These are phyloP conservation scores for Gnaphalium uliginosum DNA, from an alignment of 129 eudicot genomes.

Conservation along the genomic window DNA sequence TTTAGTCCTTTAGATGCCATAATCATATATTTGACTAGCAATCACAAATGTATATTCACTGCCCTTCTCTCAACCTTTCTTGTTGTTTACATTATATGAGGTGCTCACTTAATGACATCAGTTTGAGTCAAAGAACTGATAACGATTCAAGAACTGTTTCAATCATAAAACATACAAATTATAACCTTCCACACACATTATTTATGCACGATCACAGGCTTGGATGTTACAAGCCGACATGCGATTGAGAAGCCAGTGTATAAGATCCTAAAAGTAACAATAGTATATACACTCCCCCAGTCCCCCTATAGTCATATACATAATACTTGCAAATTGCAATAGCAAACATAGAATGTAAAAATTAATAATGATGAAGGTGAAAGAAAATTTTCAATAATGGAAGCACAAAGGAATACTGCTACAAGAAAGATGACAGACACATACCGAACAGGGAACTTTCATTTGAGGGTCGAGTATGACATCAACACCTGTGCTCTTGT, in stretches of 20 bases:
- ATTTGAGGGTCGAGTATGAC: constrained; percentile 76
- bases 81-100: no score
- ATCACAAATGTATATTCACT: no score
- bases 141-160: no score
- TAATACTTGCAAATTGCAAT: not conserved
- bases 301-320: not conserved
- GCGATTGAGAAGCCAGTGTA: not conserved
- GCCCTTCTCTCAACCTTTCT: no score
- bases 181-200: not conserved
- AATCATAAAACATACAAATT: not conserved
- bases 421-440: not conserved
- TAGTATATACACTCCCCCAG: no score
- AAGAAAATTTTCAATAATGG: not conserved
- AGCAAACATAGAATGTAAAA: not conserved
- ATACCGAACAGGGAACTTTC: constrained; percentile 97
- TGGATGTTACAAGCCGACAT: no score
- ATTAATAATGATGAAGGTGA: not conserved
- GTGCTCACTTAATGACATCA: no score
- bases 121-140: no score
- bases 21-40: no score
- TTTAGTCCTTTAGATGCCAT: no score
- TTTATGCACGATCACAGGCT: not conserved
- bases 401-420: not conserved
- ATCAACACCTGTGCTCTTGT: constrained; percentile 68
- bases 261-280: not conserved